Conservation (phyloP, 306 rosid genomes). For the Castanopsis chinensis region DNA sequence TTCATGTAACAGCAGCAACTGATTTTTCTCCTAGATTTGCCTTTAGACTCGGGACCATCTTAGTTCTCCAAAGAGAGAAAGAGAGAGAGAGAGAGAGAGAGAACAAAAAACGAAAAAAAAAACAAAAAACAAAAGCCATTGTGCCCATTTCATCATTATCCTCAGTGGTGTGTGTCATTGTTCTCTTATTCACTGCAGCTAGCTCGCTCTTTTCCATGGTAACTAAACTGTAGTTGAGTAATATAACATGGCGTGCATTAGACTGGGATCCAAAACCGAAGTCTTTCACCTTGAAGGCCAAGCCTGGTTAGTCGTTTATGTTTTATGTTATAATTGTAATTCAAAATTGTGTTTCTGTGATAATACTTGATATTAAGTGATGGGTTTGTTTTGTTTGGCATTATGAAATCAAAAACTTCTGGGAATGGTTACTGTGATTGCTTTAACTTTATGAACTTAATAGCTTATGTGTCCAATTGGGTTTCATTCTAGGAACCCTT, state of each 20-base stretch:
- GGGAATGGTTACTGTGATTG: background rate
- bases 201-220: conserved; percentile 9
- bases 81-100: conserved; percentile 12
- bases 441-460: background rate
- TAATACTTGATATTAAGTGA: background rate
- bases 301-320: conserved; percentile 47
- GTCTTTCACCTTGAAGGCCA: conserved; percentile 61
- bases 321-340: background rate
- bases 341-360: background rate
- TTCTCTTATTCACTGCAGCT: background rate
- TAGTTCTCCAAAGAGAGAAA: background rate
- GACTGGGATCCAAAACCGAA: conserved; percentile 82
- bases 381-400: conserved; percentile 5
- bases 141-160: conserved; percentile 14
- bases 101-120: background rate
- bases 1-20: conserved; percentile 44
- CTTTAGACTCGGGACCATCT: conserved; percentile 65
- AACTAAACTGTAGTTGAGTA: conserved; percentile 2
- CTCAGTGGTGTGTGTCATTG: background rate
- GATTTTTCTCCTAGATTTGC: conserved; percentile 59
- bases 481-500: background rate
- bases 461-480: too few species aligned
- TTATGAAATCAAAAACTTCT: background rate
- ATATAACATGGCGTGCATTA: conserved; percentile 59
- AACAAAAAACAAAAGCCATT: conserved; percentile 3